Evolutionary conservation across 306 rosid species (phyloP), one percentile per base, ranked within the genome.

Genomic region (Cucumis melo): DNA sequence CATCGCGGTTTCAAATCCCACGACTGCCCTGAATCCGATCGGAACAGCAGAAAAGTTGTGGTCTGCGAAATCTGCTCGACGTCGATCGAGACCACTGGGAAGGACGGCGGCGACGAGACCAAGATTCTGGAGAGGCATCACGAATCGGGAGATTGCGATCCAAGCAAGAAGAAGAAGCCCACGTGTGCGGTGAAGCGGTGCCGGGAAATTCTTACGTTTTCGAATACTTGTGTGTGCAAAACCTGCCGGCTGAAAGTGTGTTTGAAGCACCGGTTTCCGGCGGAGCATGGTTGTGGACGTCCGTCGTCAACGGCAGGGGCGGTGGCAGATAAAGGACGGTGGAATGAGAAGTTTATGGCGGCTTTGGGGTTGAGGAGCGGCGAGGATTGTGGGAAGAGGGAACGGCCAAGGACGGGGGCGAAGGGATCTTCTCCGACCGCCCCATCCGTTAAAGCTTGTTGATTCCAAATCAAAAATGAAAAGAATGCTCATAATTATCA

Each of bases 201-300:
- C 86, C 90, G 84, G 86, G 89, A 86, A 76, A 56, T 85, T 60
- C 56, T 94, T 77, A 90, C 99, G 1, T 94, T 94, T 80, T 90
- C 99, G 0, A 94, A 92, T 67, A 56, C 85, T 6, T 86, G 88
- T 62, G 82, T 82, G 0, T 91, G 99, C 82, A 92, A 92, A 76
- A 87, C 85, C 20, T 94, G 99, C 81, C 81, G 83, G 10, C 2
- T 85, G 29, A 94, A 87, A 81, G 92, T 94, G 56, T 92, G 97
- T 75, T 91, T 94, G 80, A 89, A 81, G 80, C 99, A 92, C 74
- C 91, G 96, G 4, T 92, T 94, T 65, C 86, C 97, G 21, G 93
- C 90, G 4, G 97, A 91, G 36, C 99, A 94, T 65, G 83, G 81
- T 32, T 94, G 97, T 78, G 15, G 65, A 10, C 63, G 58, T 73